Base-by-base conservation (phyloP, 768 basidiomycete genomes). In the Leccinellum albellum region DNA sequence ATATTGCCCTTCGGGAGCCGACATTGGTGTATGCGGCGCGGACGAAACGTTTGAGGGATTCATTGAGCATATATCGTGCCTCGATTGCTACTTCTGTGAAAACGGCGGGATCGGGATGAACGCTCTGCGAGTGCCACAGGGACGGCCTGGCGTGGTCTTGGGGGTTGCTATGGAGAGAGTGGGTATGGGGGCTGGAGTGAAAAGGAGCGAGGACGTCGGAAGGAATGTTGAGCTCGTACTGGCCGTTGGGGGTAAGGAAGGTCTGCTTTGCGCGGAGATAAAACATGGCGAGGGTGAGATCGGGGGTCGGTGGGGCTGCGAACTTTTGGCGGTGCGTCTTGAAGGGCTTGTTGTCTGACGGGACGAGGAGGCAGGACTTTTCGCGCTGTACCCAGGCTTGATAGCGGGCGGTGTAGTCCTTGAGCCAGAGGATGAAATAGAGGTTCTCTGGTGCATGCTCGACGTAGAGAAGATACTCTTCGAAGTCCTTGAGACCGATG, bases 371-470 rank as follows among this genome's bases (percentile, higher is more conserved):
- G 32, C 65, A 51, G 32, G 48, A 40, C 44, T 70, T 68, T 56
- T 69, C 70, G 60, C 69, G 69, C 13, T 66, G 69, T 0, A 61
- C 64, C 81, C 81, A 81, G 0, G 66, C 67, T 2, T 72, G 68
- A 63, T 82, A 80, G 28, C 77, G 77, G 1, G 68, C 62, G 12
- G 81, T 84, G 63, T 91, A 91, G 61, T 91, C 89, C 59, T 82
- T 82, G 29, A 91, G 76, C 89, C 89, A 91, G 50, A 91, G 82
- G n/a, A 82, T 79, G 66, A 91, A 91, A 65, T 91, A 91, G 80
- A 92, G 78, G 66, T 91, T 91, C 70, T 91, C 89, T 23, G 87
- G 83, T 48, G 79, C 79, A 54, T 79, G 79, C 62, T 92, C 91
- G 53, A 88, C 87, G 70, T 89, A 90, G 44, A 92, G 76, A 53